Conservation (phyloP, 345 rosid species). For the Lepidium didymum region DNA sequence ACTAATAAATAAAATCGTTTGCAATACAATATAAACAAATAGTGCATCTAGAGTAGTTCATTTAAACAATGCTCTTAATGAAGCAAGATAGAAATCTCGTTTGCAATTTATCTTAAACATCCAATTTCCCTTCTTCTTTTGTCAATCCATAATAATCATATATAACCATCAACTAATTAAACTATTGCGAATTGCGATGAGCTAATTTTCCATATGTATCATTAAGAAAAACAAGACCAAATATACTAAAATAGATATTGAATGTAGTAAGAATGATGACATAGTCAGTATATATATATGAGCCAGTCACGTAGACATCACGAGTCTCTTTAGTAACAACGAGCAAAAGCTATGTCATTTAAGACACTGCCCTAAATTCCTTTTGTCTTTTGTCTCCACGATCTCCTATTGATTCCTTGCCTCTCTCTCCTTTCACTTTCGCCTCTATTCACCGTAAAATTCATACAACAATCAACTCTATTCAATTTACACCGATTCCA, state of each 20-base stretch:
- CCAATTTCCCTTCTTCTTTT: too few relatives aligned
- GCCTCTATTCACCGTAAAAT: background rate
- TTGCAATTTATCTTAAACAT: too few relatives aligned
- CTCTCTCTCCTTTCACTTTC: background rate
- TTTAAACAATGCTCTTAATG: too few relatives aligned
- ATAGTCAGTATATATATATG: background rate
- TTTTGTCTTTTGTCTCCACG: conserved; percentile 14
- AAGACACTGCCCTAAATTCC: conserved; percentile 24
- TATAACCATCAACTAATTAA: too few relatives aligned
- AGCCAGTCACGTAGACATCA: conserved; percentile 29
- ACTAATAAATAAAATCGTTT: too few relatives aligned
- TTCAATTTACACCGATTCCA: background rate
- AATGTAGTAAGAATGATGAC: conserved; percentile 14
- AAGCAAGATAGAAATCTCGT: too few relatives aligned
- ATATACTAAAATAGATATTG: background rate
- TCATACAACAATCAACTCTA: background rate
- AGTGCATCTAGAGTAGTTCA: too few relatives aligned
- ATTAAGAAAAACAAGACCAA: too few relatives aligned
- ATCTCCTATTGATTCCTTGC: background rate
- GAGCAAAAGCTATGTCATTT: conserved; percentile 10
- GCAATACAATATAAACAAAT: too few relatives aligned
- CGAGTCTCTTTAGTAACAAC: conserved; percentile 27
- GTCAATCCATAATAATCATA: too few relatives aligned
- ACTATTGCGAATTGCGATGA: too few relatives aligned
- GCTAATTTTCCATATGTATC: too few relatives aligned